phyloP scores from a whole-genome alignment of 179 eudicot genomes.

The Nepenthes alata region DNA sequence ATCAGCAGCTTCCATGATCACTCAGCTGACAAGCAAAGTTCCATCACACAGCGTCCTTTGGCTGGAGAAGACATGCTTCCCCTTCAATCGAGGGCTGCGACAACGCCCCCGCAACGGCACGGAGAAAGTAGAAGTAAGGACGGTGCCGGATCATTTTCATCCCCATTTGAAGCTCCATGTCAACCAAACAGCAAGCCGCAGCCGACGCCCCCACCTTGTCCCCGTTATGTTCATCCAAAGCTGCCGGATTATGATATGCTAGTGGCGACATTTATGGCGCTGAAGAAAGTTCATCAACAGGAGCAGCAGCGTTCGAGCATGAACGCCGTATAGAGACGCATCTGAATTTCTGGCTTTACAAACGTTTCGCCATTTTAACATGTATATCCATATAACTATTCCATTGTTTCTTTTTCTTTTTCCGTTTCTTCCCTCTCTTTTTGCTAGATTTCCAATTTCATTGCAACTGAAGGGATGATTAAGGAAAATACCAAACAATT shows the following conservation, averaged over 20 bases:
- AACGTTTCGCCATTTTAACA: no score
- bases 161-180: slow-evolving; percentile 11
- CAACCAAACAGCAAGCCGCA: slow-evolving; percentile 2
- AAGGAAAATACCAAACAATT: no score
- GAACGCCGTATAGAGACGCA: no score
- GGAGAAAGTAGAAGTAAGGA: slow-evolving; percentile 7
- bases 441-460: no score
- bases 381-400: no score
- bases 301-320: no score
- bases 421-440: no score
- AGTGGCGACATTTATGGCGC: slow-evolving; percentile 43
- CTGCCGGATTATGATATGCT: slow-evolving; percentile 78
- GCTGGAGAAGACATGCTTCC: background rate
- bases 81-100: slow-evolving; percentile 24
- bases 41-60: no score
- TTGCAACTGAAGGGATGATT: no score
- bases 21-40: no score
- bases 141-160: slow-evolving; percentile 18
- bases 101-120: slow-evolving; percentile 26
- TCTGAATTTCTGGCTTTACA: no score
- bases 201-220: slow-evolving; percentile 7
- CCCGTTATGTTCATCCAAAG: slow-evolving; percentile 64
- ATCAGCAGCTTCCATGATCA: background rate
- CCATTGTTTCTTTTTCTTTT: no score
- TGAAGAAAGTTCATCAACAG: slow-evolving; percentile 27